A percentile compares a stretch with the other conserved stretches of the same genome.
These are phyloP conservation scores for Trichosporon sp. DNA, from an alignment of 1,284 basidiomycete species.

Conservation along the genomic window DNA sequence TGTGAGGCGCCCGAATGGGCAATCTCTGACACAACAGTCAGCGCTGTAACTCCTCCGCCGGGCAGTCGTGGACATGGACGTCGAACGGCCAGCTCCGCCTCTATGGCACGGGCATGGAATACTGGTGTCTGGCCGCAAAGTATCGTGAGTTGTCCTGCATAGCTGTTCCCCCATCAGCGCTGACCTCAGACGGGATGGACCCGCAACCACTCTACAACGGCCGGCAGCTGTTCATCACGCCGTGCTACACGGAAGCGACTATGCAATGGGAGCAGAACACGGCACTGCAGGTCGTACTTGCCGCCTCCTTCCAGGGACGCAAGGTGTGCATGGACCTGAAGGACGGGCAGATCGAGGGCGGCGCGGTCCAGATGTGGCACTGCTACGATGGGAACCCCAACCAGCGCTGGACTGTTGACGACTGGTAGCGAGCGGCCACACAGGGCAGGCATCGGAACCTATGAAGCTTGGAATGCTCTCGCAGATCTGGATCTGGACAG, in stretches of 20 bases:
- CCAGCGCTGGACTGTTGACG: conserved; percentile 3
- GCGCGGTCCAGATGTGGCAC: conserved; percentile 6
- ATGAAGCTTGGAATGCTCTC: background rate
- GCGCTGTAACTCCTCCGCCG: background rate
- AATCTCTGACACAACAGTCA: background rate
- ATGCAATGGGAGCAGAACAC: background rate
- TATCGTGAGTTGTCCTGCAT: background rate
- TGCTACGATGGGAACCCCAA: conserved; percentile 1
- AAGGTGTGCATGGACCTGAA: background rate
- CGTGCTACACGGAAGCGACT: background rate
- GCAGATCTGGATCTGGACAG: background rate
- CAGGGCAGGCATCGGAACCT: background rate
- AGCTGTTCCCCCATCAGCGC: too few species aligned
- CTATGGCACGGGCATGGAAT: background rate
- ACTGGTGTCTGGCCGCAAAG: background rate
- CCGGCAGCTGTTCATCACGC: background rate
- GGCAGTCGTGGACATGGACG: background rate
- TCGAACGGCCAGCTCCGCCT: background rate
- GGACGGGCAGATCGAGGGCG: background rate
- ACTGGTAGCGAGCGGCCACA: background rate
- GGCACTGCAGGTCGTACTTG: background rate
- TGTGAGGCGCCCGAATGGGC: background rate
- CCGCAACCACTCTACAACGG: background rate
- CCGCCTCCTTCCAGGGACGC: background rate
- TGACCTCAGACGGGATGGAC: background rate